phyloP scores from a whole-genome alignment of 306 rosid genomes.

The Quercus wislizeni region DNA sequence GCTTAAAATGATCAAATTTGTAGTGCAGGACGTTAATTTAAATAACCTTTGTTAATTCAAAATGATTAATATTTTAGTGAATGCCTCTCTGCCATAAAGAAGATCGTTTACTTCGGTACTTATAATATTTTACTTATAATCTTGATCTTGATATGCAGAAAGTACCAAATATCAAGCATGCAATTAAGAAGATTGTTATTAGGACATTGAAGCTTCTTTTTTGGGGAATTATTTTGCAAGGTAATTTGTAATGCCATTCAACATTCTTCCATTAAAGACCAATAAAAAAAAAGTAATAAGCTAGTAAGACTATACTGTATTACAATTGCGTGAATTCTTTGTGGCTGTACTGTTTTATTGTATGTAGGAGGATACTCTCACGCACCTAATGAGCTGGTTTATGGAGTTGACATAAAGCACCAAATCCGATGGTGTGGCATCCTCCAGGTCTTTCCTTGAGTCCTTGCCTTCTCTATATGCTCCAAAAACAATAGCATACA shows the following conservation, averaged over 20 bases:
- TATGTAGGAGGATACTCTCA: slow-evolving; percentile 81
- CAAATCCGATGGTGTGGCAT: slow-evolving; percentile 83
- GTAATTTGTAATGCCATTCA: slow-evolving; percentile 18
- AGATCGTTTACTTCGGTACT: too few relatives aligned
- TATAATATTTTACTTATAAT: neutral
- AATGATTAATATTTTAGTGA: too few relatives aligned
- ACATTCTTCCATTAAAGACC: neutral
- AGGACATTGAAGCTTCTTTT: slow-evolving; percentile 82
- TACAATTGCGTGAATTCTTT: neutral
- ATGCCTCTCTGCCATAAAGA: too few relatives aligned
- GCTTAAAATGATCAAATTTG: too few relatives aligned
- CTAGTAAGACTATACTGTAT: neutral
- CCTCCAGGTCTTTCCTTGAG: slow-evolving; percentile 56
- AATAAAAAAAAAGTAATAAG: neutral
- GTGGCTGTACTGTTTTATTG: neutral
- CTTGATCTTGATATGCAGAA: slow-evolving; percentile 38
- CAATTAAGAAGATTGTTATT: slow-evolving; percentile 51
- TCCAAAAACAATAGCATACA: neutral
- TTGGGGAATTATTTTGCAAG: slow-evolving; percentile 90
- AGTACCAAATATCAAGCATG: slow-evolving; percentile 42
- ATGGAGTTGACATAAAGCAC: slow-evolving; percentile 75
- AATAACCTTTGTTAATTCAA: too few relatives aligned
- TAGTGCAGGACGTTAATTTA: too few relatives aligned
- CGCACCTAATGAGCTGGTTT: slow-evolving; percentile 66
- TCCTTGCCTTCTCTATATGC: neutral